Evolutionary conservation across 495 filamentous ascomycete species (phyloP).

Genomic region (Parathielavia appendiculata): DNA sequence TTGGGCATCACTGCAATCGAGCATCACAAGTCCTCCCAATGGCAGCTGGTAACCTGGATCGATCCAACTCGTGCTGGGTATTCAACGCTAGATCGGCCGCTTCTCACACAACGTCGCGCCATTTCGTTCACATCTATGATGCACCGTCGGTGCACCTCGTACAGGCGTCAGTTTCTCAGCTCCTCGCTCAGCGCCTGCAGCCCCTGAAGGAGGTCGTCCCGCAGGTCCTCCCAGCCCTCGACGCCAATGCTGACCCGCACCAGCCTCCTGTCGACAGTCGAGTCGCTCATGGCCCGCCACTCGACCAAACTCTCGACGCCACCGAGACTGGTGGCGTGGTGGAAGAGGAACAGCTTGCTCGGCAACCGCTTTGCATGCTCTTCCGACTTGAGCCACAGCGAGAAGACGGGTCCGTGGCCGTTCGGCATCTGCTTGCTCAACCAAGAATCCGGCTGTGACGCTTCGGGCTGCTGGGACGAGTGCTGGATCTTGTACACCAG

Average conservation of each 20-base stretch:
- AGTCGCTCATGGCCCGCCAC: conserved; percentile 82
- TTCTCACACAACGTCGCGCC: too few relatives aligned
- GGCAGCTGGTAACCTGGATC: too few relatives aligned
- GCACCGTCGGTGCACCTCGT: neutral
- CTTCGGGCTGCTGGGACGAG: conserved; percentile 63
- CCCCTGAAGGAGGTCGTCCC: conserved; percentile 64
- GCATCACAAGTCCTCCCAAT: too few relatives aligned
- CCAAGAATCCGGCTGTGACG: conserved; percentile 61
- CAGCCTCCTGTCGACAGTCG: conserved; percentile 62
- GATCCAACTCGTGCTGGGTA: too few relatives aligned
- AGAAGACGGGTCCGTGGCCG: conserved; percentile 86
- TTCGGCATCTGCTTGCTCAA: conserved; percentile 83
- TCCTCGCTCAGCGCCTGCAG: conserved; percentile 54
- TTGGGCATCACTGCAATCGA: too few relatives aligned
- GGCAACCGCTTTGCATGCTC: conserved; percentile 63
- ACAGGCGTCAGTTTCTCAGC: neutral
- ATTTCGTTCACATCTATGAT: neutral
- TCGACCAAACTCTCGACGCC: conserved; percentile 93
- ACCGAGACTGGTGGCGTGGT: conserved; percentile 90
- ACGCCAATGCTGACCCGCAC: conserved; percentile 80
- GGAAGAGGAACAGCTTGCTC: conserved; percentile 73
- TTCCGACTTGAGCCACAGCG: conserved; percentile 58
- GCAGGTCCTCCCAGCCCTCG: conserved; percentile 82
- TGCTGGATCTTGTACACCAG: conserved; percentile 62
- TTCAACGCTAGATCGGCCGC: too few relatives aligned